Evolutionary conservation across 1,284 basidiomycete species (phyloP).

Genomic region (Malassezia cuniculi): DNA sequence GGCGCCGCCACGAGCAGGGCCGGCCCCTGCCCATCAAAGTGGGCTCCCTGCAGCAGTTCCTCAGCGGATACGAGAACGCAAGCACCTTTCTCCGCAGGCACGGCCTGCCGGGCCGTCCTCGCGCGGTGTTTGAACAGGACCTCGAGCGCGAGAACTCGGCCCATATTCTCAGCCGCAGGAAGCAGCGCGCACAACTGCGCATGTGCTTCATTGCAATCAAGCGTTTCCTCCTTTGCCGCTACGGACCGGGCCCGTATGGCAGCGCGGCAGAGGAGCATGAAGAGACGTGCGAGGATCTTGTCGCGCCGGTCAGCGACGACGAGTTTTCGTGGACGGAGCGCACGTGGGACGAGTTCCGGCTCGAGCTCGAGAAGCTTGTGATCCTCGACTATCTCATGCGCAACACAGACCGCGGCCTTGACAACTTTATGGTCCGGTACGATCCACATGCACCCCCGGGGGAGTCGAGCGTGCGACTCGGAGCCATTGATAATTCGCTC

Average conservation of each 20-base stretch:
- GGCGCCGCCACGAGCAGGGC: conserved; percentile 24
- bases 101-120: conserved; percentile 73
- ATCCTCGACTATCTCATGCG: conserved; percentile 68
- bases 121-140: conserved; percentile 50
- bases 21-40: conserved; percentile 47
- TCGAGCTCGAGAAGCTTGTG: conserved; percentile 67
- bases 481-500: conserved; percentile 79
- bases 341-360: conserved; percentile 61
- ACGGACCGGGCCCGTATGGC: conserved; percentile 59
- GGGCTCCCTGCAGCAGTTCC: conserved; percentile 76
- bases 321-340: conserved; percentile 66
- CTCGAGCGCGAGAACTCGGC: conserved; percentile 62
- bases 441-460: conserved; percentile 1
- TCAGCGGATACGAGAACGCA: conserved; percentile 72
- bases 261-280: conserved; percentile 27
- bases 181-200: conserved; percentile 26
- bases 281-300: conserved; percentile 46
- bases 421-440: conserved; percentile 46
- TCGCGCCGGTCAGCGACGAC: conserved; percentile 52
- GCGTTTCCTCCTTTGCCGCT: conserved; percentile 49
- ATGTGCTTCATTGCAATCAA: conserved; percentile 33
- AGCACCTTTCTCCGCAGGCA: conserved; percentile 71
- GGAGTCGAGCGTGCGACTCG: conserved; percentile 51
- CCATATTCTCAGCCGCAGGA: conserved; percentile 33
- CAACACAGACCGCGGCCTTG: conserved; percentile 53